Percentiles rank a stretch among this genome's conserved stretches.
phyloP scores from a whole-genome alignment of 768 basidiomycete species.

The Phallus indusiatus region DNA sequence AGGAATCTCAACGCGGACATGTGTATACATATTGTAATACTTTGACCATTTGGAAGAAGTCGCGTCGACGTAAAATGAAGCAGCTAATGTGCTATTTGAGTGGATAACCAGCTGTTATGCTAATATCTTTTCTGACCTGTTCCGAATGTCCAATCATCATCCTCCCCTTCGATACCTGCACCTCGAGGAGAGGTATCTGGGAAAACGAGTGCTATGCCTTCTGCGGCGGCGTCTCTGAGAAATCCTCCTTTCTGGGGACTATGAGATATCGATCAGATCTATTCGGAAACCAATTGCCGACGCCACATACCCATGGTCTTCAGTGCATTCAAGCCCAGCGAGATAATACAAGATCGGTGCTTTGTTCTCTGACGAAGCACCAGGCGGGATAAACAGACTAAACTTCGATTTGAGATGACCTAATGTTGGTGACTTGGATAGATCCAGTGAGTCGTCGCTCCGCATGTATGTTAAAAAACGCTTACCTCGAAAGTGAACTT shows the following conservation, averaged over 20 bases:
- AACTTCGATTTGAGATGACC: constrained; percentile 67
- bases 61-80: constrained; percentile 94
- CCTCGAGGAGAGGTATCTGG: constrained; percentile 95
- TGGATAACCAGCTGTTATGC: neutral
- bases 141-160: constrained; percentile 83
- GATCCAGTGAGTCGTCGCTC: neutral
- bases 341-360: constrained; percentile 76
- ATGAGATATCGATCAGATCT: neutral
- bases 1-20: constrained; percentile 80
- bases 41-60: constrained; percentile 62
- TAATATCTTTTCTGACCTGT: constrained; percentile 38
- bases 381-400: constrained; percentile 80
- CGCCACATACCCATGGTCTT: constrained; percentile 75
- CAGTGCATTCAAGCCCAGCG: constrained; percentile 81
- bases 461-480: constrained; percentile 2
- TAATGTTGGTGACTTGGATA: constrained; percentile 53
- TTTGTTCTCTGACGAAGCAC: constrained; percentile 35
- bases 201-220: constrained; percentile 86
- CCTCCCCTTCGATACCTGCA: constrained; percentile 76
- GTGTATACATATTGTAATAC: constrained; percentile 84
- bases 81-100: constrained; percentile 29
- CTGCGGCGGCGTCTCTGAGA: constrained; percentile 71
- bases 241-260: constrained; percentile 94
- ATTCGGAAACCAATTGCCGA: neutral
- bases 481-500: constrained; percentile 83